phyloP scores from a whole-genome alignment of 495 filamentous ascomycete genomes.

The Podospora fimiseda region DNA sequence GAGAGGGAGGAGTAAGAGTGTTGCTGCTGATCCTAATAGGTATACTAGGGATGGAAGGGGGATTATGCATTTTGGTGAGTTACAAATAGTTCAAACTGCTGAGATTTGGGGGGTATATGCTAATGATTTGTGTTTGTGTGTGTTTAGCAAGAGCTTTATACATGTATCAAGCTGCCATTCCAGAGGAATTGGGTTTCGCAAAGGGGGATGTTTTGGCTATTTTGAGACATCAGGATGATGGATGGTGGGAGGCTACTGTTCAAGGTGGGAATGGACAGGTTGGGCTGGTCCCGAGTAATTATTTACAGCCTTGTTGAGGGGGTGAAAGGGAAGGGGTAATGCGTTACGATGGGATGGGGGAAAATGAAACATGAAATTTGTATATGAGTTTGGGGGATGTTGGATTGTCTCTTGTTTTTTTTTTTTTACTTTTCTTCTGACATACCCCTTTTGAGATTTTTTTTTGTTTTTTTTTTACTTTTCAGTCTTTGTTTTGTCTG shows the following conservation, averaged over 20 bases:
- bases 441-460: not conserved
- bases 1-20: slow-evolving; percentile 72
- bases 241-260: slow-evolving; percentile 98
- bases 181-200: slow-evolving; percentile 86
- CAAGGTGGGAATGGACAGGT: slow-evolving; percentile 64
- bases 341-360: not conserved
- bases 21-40: slow-evolving; percentile 61
- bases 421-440: not conserved
- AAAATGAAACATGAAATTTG: not conserved
- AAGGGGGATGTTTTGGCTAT: slow-evolving; percentile 91
- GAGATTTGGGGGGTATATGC: slow-evolving; percentile 4
- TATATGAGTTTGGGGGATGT: not conserved
- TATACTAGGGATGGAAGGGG: slow-evolving; percentile 81
- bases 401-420: not conserved
- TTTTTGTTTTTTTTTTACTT: not conserved
- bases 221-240: slow-evolving; percentile 90
- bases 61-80: slow-evolving; percentile 88
- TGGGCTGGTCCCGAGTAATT: slow-evolving; percentile 95
- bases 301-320: slow-evolving; percentile 66
- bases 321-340: not conserved
- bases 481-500: not conserved
- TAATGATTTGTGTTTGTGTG: too few relatives aligned
- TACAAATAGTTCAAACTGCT: not conserved
- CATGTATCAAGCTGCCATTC: slow-evolving; percentile 87
- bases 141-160: slow-evolving; percentile 80